phyloP scores from a whole-genome alignment of 345 rosid species.

The Pugionium cornutum region DNA sequence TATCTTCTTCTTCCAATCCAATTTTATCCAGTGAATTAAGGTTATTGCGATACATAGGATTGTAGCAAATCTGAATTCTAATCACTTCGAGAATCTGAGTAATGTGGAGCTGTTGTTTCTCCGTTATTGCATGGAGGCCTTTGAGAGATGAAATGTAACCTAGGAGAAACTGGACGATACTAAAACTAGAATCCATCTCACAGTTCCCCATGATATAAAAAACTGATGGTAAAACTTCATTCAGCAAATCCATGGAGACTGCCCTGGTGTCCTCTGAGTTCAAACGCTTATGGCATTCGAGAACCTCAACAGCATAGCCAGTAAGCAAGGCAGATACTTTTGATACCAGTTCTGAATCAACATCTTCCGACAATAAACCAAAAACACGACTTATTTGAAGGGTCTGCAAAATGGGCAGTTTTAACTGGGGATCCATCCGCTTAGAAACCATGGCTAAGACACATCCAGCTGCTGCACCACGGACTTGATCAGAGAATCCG shows the following conservation, averaged over 20 bases:
- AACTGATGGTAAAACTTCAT: conserved; percentile 87
- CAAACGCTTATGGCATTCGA: conserved; percentile 78
- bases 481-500: conserved; percentile 65
- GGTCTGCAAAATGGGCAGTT: conserved; percentile 66
- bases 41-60: conserved; percentile 67
- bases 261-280: conserved; percentile 60
- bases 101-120: conserved; percentile 66
- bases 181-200: conserved; percentile 67
- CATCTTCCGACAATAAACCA: conserved; percentile 58
- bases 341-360: conserved; percentile 66
- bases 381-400: conserved; percentile 71
- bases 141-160: conserved; percentile 81
- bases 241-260: conserved; percentile 62
- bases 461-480: conserved; percentile 85
- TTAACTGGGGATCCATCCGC: conserved; percentile 80
- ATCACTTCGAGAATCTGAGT: conserved; percentile 83
- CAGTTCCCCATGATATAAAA: conserved; percentile 69
- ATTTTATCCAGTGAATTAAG: conserved; percentile 74
- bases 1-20: conserved; percentile 90
- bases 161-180: conserved; percentile 73
- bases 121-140: conserved; percentile 65
- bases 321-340: conserved; percentile 66
- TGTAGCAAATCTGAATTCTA: conserved; percentile 67
- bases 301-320: conserved; percentile 79
- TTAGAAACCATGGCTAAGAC: conserved; percentile 81